phyloP scores from a whole-genome alignment of 2,329 filamentous ascomycete species.

The Nemania bipapillata region DNA sequence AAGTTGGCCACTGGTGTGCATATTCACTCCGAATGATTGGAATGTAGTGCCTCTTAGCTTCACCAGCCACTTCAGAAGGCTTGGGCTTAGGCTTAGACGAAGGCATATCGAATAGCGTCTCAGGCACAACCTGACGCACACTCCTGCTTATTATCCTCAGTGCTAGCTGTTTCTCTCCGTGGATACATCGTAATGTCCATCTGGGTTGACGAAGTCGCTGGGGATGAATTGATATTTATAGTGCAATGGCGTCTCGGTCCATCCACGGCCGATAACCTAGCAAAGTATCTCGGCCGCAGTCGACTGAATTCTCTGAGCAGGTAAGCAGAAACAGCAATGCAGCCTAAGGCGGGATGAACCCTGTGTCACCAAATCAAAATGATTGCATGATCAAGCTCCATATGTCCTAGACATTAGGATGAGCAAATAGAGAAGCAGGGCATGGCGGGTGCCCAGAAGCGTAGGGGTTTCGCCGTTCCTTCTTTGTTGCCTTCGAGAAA shows the following conservation, averaged over 20 bases:
- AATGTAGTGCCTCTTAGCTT: conserved; percentile 77
- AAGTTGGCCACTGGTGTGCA: conserved; percentile 64
- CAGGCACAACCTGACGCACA: conserved; percentile 33
- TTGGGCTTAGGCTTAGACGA: conserved; percentile 63
- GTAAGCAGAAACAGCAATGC: conserved; percentile 29
- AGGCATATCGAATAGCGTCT: conserved; percentile 59
- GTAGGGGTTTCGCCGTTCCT: conserved; percentile 39
- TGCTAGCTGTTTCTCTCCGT: conserved; percentile 2
- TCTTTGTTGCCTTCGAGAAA: conserved; percentile 42
- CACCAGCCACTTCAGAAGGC: conserved; percentile 75
- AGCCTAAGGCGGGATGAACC: conserved; percentile 40
- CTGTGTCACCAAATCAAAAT: conserved; percentile 47
- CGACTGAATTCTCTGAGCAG: conserved; percentile 33
- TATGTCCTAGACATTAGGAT: conserved; percentile 52
- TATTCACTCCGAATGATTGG: conserved; percentile 70
- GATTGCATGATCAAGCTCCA: conserved; percentile 48
- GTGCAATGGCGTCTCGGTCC: conserved; percentile 20
- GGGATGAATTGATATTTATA: conserved; percentile 34
- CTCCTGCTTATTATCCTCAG: conserved; percentile 5
- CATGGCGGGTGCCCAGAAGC: conserved; percentile 35
- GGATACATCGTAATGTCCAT: conserved; percentile 16
- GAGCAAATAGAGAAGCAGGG: conserved; percentile 44
- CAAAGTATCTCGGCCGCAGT: conserved; percentile 37
- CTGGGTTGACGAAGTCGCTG: conserved; percentile 6
- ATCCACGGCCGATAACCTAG: conserved; percentile 32